Percentiles rank a stretch among this genome's conserved stretches.
Conservation (phyloP, 2,329 filamentous ascomycete species). For the Didymella exigua region DNA sequence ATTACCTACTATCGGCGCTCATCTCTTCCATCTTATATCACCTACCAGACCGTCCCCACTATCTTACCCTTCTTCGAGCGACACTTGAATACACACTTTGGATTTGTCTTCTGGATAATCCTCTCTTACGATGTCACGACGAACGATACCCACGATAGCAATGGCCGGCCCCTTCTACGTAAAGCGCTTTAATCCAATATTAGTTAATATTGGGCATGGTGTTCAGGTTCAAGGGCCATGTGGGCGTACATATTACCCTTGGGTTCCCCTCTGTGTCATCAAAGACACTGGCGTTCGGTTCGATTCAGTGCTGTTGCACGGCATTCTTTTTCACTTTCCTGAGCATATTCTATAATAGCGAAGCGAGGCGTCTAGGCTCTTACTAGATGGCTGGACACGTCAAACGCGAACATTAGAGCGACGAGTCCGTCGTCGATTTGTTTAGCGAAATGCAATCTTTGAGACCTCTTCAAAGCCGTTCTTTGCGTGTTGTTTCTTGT, state of each 20-base stretch:
- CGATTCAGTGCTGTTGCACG: constrained; percentile 11
- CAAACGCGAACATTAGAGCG: neutral
- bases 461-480: neutral
- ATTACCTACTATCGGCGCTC: constrained; percentile 18
- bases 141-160: constrained; percentile 46
- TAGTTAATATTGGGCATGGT: constrained; percentile 25
- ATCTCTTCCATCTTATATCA: constrained; percentile 17
- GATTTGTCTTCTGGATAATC: constrained; percentile 27
- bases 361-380: neutral
- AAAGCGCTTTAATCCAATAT: constrained; percentile 33
- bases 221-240: constrained; percentile 21
- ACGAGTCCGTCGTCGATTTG: neutral
- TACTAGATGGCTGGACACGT: neutral
- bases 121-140: constrained; percentile 44
- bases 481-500: no score
- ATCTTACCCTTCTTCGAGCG: constrained; percentile 15
- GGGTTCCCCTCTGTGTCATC: constrained; percentile 13
- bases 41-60: constrained; percentile 10
- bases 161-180: constrained; percentile 33
- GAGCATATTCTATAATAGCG: neutral
- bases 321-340: constrained; percentile 2
- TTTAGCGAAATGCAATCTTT: neutral
- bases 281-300: constrained; percentile 20
- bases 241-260: constrained; percentile 23
- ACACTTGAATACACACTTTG: constrained; percentile 22